Evolutionary conservation across 768 basidiomycete species (phyloP), one percentile per base, ranked within the genome.

Genomic region (Auriscalpium vulgare): DNA sequence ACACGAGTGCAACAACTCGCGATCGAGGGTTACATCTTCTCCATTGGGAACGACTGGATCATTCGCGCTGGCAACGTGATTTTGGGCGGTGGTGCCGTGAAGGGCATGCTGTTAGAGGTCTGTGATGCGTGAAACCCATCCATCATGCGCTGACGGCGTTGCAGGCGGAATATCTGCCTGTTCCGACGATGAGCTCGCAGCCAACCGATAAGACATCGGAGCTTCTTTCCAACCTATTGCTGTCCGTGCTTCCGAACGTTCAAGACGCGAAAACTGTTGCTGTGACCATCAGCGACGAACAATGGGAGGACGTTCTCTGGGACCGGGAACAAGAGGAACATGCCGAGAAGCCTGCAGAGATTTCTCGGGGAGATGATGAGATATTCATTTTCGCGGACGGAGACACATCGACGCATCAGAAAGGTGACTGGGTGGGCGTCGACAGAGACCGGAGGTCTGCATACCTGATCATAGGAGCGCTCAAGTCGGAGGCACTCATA

Each of bases 31-130:
- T 71, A 78, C 52, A 75, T 87, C n/a, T 91, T 83, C 65, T 69
- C 81, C 16, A 88, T 92, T 53, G 89, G 89, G 1, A 84, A 73
- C 37, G 89, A 92, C 66, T 92, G 90, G 87, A 70, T 91, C 16
- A 84, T 92, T 9, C 78, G 89, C 14, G 81, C 83, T 37, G 89
- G 89, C 9, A 88, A 88, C 67, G 88, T 92, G 38, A 77, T 82
- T 45, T 72, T 89, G 17, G 80, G 85, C 19, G 87, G 88, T 19
- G 88, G 88, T 36, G 81, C 80, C 7, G 75, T 87, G 4, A 88
- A 84, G 64, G 89, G 89, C n/a, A 88, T 92, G 85, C 74, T 92
- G 43, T 73, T 92, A 29, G 89, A 92, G 82, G 89, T 88, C 56
- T 57, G 70, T 59, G 34, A 17, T 35, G 44, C 37, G 6, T 50